Percentiles rank a stretch among this genome's conserved stretches.
Evolutionary conservation across 169 alveolate genomes (phyloP).

Genomic region (Plasmodium chabaudi): DNA sequence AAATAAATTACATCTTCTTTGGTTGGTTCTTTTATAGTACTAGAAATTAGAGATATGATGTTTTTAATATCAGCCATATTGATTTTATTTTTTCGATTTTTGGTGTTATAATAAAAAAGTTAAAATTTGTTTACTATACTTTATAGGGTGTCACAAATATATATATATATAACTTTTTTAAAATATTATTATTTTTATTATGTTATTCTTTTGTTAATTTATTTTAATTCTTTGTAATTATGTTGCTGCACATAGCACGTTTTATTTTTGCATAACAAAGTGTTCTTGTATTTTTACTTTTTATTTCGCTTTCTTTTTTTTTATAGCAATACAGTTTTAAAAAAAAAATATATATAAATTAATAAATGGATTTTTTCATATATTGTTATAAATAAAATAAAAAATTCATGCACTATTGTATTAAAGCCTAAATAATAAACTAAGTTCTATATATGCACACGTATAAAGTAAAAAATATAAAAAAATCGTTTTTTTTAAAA

Average conservation of each 20-base stretch:
- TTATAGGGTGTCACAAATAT: not conserved
- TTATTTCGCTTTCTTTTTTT: no score
- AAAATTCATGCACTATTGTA: not conserved
- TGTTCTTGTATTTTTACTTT: no score
- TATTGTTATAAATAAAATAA: not conserved
- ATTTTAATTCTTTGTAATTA: no score
- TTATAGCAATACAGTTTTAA: no score
- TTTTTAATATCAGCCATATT: slow-evolving; percentile 55
- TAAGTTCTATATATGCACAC: not conserved
- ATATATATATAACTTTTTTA: not conserved
- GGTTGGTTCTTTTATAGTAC: slow-evolving; percentile 45
- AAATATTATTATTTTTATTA: no score
- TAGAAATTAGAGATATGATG: slow-evolving; percentile 39
- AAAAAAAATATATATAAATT: no score
- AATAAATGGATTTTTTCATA: not conserved
- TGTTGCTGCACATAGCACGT: no score
- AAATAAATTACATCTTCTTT: slow-evolving; percentile 53
- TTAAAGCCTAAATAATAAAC: not conserved
- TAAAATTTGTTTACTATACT: not conserved
- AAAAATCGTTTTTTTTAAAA: not conserved
- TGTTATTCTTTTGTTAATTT: no score
- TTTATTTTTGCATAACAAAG: no score
- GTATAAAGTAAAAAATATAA: not conserved
- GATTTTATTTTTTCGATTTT: no score
- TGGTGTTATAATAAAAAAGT: no score